These are phyloP conservation scores for Chlamydomonas asymmetrica DNA, from an alignment of 139 green algal species.

Conservation along the genomic window DNA sequence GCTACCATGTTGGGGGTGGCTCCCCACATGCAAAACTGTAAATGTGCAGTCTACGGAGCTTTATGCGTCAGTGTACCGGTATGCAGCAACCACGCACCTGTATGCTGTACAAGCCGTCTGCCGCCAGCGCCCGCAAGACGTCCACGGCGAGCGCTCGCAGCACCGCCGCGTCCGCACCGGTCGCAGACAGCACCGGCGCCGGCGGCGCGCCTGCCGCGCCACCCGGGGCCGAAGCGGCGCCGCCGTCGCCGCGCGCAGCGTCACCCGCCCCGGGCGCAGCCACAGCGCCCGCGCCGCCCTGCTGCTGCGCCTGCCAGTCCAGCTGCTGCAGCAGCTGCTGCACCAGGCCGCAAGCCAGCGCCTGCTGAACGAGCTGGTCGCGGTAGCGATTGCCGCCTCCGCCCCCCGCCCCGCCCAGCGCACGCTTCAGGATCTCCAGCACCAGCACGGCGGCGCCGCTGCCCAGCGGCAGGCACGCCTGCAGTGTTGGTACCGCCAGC, in stretches of 20 bases:
- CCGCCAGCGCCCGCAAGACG: slow-evolving; percentile 70
- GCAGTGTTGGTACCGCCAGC: slow-evolving; percentile 39
- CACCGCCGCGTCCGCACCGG: slow-evolving; percentile 58
- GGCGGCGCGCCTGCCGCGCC: background rate
- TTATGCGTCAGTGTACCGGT: too few species aligned
- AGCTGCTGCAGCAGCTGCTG: slow-evolving; percentile 63
- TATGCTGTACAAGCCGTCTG: slow-evolving; percentile 46
- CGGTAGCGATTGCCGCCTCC: slow-evolving; percentile 55
- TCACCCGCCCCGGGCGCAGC: background rate
- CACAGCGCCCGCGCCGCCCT: background rate
- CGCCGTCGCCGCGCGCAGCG: background rate
- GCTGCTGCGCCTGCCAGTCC: slow-evolving; percentile 59
- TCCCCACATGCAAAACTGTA: too few species aligned
- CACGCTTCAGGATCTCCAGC: slow-evolving; percentile 75
- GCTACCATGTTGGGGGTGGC: too few species aligned
- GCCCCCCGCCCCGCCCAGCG: slow-evolving; percentile 42
- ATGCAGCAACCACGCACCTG: slow-evolving; percentile 16
- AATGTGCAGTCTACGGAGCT: too few species aligned
- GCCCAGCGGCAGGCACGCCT: slow-evolving; percentile 50
- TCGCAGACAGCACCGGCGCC: slow-evolving; percentile 19
- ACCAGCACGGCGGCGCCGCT: slow-evolving; percentile 60
- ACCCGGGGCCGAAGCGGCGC: background rate
- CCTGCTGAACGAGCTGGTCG: slow-evolving; percentile 63
- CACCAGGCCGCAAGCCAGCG: slow-evolving; percentile 32
- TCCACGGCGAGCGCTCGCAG: slow-evolving; percentile 79